A percentile compares a stretch with the other conserved stretches of the same genome.
These are phyloP conservation scores for Spergularia bocconei DNA, from an alignment of 148 eudicot species.

Conservation along the genomic window DNA sequence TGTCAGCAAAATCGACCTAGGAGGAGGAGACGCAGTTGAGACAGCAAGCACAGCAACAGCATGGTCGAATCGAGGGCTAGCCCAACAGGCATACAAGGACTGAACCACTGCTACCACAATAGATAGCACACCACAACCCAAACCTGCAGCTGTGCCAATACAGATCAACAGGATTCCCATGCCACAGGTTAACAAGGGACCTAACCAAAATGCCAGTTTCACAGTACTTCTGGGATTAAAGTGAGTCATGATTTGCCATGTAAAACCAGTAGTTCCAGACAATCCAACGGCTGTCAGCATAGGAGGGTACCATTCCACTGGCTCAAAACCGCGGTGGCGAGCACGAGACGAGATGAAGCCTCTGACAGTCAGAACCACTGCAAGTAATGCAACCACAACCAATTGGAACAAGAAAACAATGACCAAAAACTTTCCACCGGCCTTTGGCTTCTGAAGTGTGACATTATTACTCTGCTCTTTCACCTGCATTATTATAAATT, in stretches of 20 bases:
- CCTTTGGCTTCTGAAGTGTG: slow-evolving; percentile 12
- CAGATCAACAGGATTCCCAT: slow-evolving; percentile 44
- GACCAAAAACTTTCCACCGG: slow-evolving; percentile 22
- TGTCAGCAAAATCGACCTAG: slow-evolving; percentile 18
- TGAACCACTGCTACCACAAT: slow-evolving; percentile 37
- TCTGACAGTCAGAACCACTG: slow-evolving; percentile 28
- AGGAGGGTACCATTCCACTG: slow-evolving; percentile 41
- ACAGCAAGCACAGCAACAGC: slow-evolving; percentile 33
- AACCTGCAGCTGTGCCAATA: slow-evolving; percentile 37
- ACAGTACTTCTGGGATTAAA: slow-evolving; percentile 30
- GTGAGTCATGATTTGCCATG: slow-evolving; percentile 31
- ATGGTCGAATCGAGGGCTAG: slow-evolving; percentile 41
- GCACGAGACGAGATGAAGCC: slow-evolving; percentile 30
- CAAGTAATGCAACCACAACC: slow-evolving; percentile 26
- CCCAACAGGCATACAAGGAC: slow-evolving; percentile 63
- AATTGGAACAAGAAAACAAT: slow-evolving; percentile 36
- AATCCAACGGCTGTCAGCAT: slow-evolving; percentile 38
- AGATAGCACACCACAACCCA: slow-evolving; percentile 39
- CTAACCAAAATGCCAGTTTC: slow-evolving; percentile 48
- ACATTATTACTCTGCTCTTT: slow-evolving; percentile 24
- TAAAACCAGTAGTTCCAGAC: slow-evolving; percentile 32
- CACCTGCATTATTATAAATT: slow-evolving; percentile 30
- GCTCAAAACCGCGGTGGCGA: slow-evolving; percentile 32
- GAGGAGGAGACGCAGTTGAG: slow-evolving; percentile 28
- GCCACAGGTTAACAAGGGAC: slow-evolving; percentile 50